phyloP scores from a whole-genome alignment of 2,329 filamentous ascomycete species.

The Penicillium palitans region DNA sequence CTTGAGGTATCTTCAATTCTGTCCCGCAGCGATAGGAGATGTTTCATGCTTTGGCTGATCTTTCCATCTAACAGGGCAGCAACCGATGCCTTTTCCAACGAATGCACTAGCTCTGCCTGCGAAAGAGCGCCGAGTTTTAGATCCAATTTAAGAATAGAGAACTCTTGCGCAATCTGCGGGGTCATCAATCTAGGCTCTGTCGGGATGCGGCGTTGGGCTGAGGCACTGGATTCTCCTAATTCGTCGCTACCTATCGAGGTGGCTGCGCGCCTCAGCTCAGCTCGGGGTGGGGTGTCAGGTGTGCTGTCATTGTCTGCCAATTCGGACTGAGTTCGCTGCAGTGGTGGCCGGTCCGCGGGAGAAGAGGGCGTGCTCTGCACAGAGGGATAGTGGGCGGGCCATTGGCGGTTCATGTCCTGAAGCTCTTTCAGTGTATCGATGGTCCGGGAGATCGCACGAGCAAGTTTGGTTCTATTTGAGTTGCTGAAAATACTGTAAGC shows the following conservation, averaged over 20 bases:
- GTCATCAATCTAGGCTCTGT: conserved; percentile 82
- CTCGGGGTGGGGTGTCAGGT: conserved; percentile 41
- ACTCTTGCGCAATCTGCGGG: conserved; percentile 91
- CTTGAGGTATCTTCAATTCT: conserved; percentile 96
- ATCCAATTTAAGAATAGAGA: conserved; percentile 92
- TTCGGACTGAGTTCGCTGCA: conserved; percentile 41
- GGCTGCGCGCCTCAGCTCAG: conserved; percentile 66
- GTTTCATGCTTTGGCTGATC: conserved; percentile 89
- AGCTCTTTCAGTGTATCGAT: conserved; percentile 80
- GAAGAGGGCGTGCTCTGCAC: conserved; percentile 32
- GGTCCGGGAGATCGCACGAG: conserved; percentile 80
- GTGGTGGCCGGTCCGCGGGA: conserved; percentile 36
- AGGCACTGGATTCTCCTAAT: conserved; percentile 70
- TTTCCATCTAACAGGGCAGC: conserved; percentile 90
- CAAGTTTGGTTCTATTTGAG: conserved; percentile 82
- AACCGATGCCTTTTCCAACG: conserved; percentile 86
- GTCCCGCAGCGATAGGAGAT: conserved; percentile 81
- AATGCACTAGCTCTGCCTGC: conserved; percentile 90
- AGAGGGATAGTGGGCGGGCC: conserved; percentile 94
- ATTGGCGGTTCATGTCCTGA: conserved; percentile 84
- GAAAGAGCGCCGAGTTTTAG: conserved; percentile 83
- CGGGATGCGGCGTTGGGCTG: conserved; percentile 61
- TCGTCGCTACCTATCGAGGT: conserved; percentile 66
- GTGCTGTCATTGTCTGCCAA: conserved; percentile 28
- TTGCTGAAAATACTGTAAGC: conserved; percentile 55